Evolutionary conservation across 495 filamentous ascomycete species (phyloP), one percentile per base, ranked within the genome.

Genomic region (Clavariopsis aquatica): DNA sequence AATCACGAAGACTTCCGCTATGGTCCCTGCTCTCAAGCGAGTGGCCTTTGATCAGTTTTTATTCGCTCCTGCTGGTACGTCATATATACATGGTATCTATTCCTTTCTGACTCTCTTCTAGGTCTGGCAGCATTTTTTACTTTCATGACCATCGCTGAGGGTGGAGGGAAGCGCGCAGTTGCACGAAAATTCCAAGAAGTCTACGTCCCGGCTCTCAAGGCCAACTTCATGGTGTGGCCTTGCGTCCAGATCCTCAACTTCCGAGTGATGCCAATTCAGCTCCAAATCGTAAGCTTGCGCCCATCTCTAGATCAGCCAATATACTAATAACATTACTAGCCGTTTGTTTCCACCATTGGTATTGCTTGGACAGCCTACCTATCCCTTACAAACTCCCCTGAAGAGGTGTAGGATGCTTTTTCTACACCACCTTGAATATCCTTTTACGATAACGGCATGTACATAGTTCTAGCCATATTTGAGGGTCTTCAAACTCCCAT

Each of bases 291-390:
- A 73, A 85, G 93, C 84, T 63, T 59, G n/a, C n/a, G n/a, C n/a
- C n/a, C 9, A 49, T 27, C 27, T 28, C 27, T 38, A 29, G 20
- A 41, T 49, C 27, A 38, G 24, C 17, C 13, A 47, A 49, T n/a
- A 13, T 27, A 24, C 45, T 68, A 29, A 58, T 43, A 13, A 7
- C 20, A 60, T 65, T 20, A 38, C 65, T 43, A 98, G 94, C 95
- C 95, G 1, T 97, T 99, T 73, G 95, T 97, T 13, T 96, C 93
- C 3, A 93, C 90, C 26, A 79, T 99, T 59, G 95, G 95, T 82
- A 97, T 99, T 68, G 92, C 92, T 49, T 99, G 95, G 95, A 99
- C 95, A n/a, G 93, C 92, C 23, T 99, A 97, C 74, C 85, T 99
- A 26, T 97, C 93, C 0, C 82, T 99, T 4, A 94, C 90, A 57